Percentiles rank a stretch among this genome's conserved stretches.
phyloP scores from a whole-genome alignment of 2,329 filamentous ascomycete genomes.

The Remersonia thermophila region DNA sequence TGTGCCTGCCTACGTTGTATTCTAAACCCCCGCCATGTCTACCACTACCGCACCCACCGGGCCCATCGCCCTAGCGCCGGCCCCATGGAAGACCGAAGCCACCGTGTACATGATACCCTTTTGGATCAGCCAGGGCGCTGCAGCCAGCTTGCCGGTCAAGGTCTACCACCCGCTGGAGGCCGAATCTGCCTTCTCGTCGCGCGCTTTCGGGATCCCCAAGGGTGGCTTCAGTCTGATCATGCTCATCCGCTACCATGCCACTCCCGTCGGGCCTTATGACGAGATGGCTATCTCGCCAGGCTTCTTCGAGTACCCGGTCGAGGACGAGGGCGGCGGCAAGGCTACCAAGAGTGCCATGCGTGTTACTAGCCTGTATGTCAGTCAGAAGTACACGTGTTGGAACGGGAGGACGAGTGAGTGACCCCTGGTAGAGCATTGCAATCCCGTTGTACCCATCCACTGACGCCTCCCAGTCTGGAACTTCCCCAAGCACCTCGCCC shows the following conservation, averaged over 20 bases:
- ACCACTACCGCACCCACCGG: neutral
- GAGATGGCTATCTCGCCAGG: conserved; percentile 39
- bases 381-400: conserved; percentile 37
- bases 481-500: conserved; percentile 42
- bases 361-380: conserved; percentile 44
- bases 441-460: neutral
- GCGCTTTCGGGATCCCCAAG: conserved; percentile 24
- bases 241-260: conserved; percentile 37
- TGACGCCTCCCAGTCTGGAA: conserved; percentile 28
- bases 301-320: conserved; percentile 29
- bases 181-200: conserved; percentile 25
- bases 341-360: conserved; percentile 26
- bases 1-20: too few relatives aligned
- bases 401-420: conserved; percentile 37
- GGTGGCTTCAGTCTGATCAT: conserved; percentile 38
- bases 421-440: too few relatives aligned
- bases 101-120: conserved; percentile 33
- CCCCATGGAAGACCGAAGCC: conserved; percentile 34
- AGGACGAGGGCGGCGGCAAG: conserved; percentile 19
- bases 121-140: conserved; percentile 23
- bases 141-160: conserved; percentile 24
- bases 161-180: conserved; percentile 37
- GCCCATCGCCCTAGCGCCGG: conserved; percentile 13
- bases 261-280: conserved; percentile 41
- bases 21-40: neutral